These are phyloP conservation scores for Aspergillus neotritici DNA, from an alignment of 2,329 filamentous ascomycete species.

Conservation along the genomic window DNA sequence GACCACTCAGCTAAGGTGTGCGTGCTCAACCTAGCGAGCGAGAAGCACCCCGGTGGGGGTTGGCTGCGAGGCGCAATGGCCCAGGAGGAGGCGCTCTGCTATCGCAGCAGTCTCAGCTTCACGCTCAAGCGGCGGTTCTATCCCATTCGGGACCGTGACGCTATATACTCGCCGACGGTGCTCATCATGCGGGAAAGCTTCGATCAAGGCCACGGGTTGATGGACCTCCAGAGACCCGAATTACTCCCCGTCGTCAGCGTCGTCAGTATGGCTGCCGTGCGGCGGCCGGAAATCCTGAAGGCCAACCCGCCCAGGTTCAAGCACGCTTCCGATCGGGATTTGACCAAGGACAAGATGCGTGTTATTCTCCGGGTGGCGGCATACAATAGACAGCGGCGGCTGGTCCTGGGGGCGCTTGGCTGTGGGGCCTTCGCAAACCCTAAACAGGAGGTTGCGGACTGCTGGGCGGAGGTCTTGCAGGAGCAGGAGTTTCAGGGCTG, in stretches of 20 bases:
- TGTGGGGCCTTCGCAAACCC: conserved; percentile 65
- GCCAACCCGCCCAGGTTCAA: conserved; percentile 32
- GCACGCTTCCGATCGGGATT: conserved; percentile 41
- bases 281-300: conserved; percentile 33
- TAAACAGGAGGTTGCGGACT: conserved; percentile 53
- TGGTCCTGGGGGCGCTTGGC: conserved; percentile 64
- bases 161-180: conserved; percentile 57
- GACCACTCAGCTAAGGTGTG: conserved; percentile 43
- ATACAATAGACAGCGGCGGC: conserved; percentile 48
- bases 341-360: conserved; percentile 60
- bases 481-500: conserved; percentile 60
- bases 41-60: conserved; percentile 54
- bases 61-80: conserved; percentile 58
- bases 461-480: conserved; percentile 56
- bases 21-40: conserved; percentile 62
- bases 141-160: conserved; percentile 47
- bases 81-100: conserved; percentile 66
- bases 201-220: conserved; percentile 43
- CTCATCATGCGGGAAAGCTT: conserved; percentile 53
- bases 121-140: conserved; percentile 46
- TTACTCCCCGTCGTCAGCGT: conserved; percentile 52
- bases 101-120: conserved; percentile 47
- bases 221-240: conserved; percentile 33
- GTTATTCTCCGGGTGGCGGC: conserved; percentile 56
- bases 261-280: conserved; percentile 56